Evolutionary conservation across 768 basidiomycete genomes (phyloP).

Genomic region (Mycena capillaripes): DNA sequence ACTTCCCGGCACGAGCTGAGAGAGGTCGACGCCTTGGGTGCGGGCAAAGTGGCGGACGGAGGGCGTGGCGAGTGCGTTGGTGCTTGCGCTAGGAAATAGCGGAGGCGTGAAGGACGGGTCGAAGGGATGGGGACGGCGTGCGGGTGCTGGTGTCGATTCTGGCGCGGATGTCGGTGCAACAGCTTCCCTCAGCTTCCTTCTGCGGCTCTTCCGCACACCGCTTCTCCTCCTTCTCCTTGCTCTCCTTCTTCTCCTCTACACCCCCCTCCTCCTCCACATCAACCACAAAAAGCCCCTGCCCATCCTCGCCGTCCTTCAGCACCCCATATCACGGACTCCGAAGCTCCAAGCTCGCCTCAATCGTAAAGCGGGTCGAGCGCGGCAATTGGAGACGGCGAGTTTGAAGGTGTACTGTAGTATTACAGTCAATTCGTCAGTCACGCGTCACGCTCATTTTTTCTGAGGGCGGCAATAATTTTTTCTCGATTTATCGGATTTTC

Average conservation of each 20-base stretch:
- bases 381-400: slow-evolving; percentile 75
- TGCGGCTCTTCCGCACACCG: slow-evolving; percentile 23
- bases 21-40: slow-evolving; percentile 75
- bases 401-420: slow-evolving; percentile 84
- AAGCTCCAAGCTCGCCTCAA: slow-evolving; percentile 91
- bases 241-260: slow-evolving; percentile 37
- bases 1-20: slow-evolving; percentile 70
- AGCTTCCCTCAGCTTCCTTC: slow-evolving; percentile 79
- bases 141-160: slow-evolving; percentile 5
- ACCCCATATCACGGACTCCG: slow-evolving; percentile 88
- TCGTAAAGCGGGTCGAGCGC: slow-evolving; percentile 85
- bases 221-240: slow-evolving; percentile 28
- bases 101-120: slow-evolving; percentile 52
- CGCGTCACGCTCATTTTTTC: too few species aligned
- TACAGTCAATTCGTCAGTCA: too few species aligned
- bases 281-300: slow-evolving; percentile 81
- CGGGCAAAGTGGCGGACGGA: slow-evolving; percentile 85
- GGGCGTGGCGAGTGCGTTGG: slow-evolving; percentile 75
- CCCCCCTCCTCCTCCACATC: slow-evolving; percentile 77
- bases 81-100: slow-evolving; percentile 28
- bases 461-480: too few species aligned
- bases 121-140: slow-evolving; percentile 44
- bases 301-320: slow-evolving; percentile 86
- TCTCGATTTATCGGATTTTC: too few species aligned
- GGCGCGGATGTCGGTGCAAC: slow-evolving; percentile 36